Percentiles rank a stretch among this genome's conserved stretches.
Evolutionary conservation across 169 alveolate species (phyloP).

Genomic region (Toxoplasma gondii): DNA sequence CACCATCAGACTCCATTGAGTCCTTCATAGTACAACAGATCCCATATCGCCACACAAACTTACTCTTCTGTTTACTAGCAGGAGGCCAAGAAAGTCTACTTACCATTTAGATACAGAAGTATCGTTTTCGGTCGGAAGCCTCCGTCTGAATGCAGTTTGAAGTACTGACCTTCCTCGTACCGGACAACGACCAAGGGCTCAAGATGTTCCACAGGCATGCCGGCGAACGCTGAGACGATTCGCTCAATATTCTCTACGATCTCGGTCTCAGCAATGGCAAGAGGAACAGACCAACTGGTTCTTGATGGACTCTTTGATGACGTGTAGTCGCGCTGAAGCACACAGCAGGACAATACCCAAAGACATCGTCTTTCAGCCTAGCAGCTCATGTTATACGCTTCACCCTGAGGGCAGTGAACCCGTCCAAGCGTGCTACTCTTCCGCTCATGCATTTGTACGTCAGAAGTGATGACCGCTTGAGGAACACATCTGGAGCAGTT

Average conservation of each 20-base stretch:
- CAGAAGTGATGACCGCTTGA: too few relatives aligned
- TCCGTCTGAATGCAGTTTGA: slow-evolving; percentile 70
- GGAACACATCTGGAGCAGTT: too few relatives aligned
- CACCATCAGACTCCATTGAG: too few relatives aligned
- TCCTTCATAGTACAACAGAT: too few relatives aligned
- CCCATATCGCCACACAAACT: too few relatives aligned
- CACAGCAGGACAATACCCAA: background rate
- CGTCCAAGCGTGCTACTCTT: background rate
- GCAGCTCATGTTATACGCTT: too few relatives aligned
- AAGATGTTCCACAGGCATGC: slow-evolving; percentile 62
- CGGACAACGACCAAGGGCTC: slow-evolving; percentile 64
- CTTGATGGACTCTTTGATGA: slow-evolving; percentile 52
- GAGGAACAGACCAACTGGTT: slow-evolving; percentile 57
- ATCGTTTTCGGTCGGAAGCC: slow-evolving; percentile 69
- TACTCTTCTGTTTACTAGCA: background rate
- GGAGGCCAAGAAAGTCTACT: background rate
- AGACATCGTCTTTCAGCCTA: too few relatives aligned
- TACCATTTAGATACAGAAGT: slow-evolving; percentile 68
- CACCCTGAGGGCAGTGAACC: background rate
- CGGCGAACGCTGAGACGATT: slow-evolving; percentile 62
- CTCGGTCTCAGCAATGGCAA: slow-evolving; percentile 51
- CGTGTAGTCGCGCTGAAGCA: slow-evolving; percentile 36
- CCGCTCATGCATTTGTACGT: too few relatives aligned
- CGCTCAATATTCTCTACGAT: slow-evolving; percentile 52
- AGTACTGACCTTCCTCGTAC: slow-evolving; percentile 64